phyloP scores from a whole-genome alignment of 2,329 filamentous ascomycete species.

The Phaeosphaeriaceae sp. region DNA sequence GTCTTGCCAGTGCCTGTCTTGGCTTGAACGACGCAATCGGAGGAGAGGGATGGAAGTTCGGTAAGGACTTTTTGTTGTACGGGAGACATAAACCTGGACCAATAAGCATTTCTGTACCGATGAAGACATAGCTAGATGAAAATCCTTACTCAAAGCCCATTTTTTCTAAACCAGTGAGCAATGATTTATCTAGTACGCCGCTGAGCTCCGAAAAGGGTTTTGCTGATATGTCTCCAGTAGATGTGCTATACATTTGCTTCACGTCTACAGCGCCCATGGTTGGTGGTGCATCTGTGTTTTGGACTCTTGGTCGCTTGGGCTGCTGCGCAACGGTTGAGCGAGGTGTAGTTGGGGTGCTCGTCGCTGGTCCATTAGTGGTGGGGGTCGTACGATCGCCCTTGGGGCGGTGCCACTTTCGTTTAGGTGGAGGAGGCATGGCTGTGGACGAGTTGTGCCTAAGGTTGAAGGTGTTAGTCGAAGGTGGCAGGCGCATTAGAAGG shows the following conservation, averaged over 20 bases:
- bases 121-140: not conserved
- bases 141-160: constrained; percentile 47
- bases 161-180: constrained; percentile 41
- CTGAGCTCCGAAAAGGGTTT: constrained; percentile 38
- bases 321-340: constrained; percentile 26
- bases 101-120: constrained; percentile 10
- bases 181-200: constrained; percentile 29
- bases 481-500: constrained; percentile 22
- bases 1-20: constrained; percentile 61
- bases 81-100: constrained; percentile 55
- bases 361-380: constrained; percentile 2
- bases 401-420: constrained; percentile 31
- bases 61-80: constrained; percentile 62
- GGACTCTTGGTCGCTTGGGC: constrained; percentile 31
- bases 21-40: constrained; percentile 62
- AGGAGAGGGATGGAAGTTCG: constrained; percentile 56
- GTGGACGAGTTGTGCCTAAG: constrained; percentile 18
- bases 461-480: constrained; percentile 27
- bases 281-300: constrained; percentile 8
- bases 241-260: constrained; percentile 32
- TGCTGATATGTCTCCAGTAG: constrained; percentile 26
- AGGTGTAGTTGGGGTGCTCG: constrained; percentile 11
- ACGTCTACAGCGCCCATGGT: constrained; percentile 22
- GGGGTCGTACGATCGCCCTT: constrained; percentile 11
- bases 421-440: constrained; percentile 31